Evolutionary conservation across 78 protist genomes (phyloP).

Genomic region (Isochrysis galbana): DNA sequence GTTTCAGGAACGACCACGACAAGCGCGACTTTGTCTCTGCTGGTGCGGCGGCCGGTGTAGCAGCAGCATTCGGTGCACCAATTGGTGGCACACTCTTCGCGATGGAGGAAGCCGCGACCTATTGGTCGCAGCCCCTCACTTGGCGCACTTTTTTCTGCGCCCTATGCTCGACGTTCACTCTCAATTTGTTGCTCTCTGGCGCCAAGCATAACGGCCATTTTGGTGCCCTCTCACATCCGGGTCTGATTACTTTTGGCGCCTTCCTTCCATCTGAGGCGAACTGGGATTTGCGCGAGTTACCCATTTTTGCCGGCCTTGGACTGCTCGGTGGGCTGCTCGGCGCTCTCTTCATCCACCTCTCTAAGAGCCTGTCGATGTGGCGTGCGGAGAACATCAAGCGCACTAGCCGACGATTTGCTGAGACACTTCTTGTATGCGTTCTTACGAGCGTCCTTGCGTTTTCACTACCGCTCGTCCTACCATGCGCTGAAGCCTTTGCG

Average conservation of each 20-base stretch:
- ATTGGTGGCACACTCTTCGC: constrained; percentile 90
- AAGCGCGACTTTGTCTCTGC: constrained; percentile 80
- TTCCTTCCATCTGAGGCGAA: not conserved
- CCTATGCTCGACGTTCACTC: constrained; percentile 73
- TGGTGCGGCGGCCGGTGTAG: constrained; percentile 94
- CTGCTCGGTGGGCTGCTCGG: constrained; percentile 81
- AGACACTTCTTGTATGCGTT: not conserved
- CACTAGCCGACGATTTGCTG: not conserved
- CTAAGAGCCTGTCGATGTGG: constrained; percentile 14
- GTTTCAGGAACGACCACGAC: constrained; percentile 77
- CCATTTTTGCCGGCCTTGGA: constrained; percentile 69
- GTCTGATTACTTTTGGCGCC: constrained; percentile 71
- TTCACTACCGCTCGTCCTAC: not conserved
- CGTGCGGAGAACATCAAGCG: too few species aligned
- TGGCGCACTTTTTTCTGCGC: constrained; percentile 74
- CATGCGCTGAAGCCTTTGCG: not conserved
- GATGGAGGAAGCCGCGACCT: constrained; percentile 84
- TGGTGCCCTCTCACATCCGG: constrained; percentile 62
- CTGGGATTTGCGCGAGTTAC: constrained; percentile 48
- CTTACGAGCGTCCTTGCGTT: not conserved
- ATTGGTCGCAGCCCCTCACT: constrained; percentile 77
- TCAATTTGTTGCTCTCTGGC: constrained; percentile 56
- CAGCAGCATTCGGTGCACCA: constrained; percentile 94
- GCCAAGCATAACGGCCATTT: not conserved
- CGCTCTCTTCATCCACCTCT: constrained; percentile 61